A percentile compares a stretch with the other conserved stretches of the same genome.
These are phyloP conservation scores for Yamadazyma philogaea DNA, from an alignment of 805 yeast genomes.

Conservation along the genomic window DNA sequence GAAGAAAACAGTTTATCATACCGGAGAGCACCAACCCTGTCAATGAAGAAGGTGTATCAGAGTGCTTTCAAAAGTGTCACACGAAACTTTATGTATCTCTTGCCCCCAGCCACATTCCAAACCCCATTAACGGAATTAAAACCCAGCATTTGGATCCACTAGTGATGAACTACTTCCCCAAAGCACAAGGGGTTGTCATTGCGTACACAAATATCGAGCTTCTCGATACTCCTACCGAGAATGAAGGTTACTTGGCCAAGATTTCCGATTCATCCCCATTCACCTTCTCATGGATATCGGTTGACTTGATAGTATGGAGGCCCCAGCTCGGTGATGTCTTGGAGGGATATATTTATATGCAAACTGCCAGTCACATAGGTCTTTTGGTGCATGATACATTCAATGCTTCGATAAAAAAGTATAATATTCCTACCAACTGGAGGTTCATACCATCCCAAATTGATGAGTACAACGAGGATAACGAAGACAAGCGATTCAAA, in stretches of 20 bases:
- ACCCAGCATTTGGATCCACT: constrained; percentile 88
- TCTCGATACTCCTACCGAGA: constrained; percentile 24
- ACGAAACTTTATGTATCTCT: constrained; percentile 73
- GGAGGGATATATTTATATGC: constrained; percentile 88
- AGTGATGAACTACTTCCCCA: constrained; percentile 74
- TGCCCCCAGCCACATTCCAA: constrained; percentile 73
- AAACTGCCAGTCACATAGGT: constrained; percentile 93
- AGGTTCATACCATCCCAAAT: constrained; percentile 74
- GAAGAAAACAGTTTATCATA: constrained; percentile 8
- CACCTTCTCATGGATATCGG: constrained; percentile 81
- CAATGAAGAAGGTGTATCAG: constrained; percentile 49
- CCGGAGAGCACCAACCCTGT: constrained; percentile 35
- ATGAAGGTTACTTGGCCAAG: constrained; percentile 46
- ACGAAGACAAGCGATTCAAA: constrained; percentile 34
- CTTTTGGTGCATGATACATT: constrained; percentile 87
- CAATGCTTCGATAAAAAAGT: constrained; percentile 87
- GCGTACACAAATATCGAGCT: constrained; percentile 69
- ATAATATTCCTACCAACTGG: constrained; percentile 85
- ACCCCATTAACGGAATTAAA: constrained; percentile 76
- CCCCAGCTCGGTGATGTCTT: constrained; percentile 84
- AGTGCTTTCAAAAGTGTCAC: constrained; percentile 64
- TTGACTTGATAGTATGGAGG: constrained; percentile 82
- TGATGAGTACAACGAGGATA: constrained; percentile 36
- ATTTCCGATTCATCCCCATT: constrained; percentile 82
- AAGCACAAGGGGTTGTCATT: constrained; percentile 78